A percentile compares a stretch with the other conserved stretches of the same genome.
These are phyloP conservation scores for Fraxinus albicans DNA, from an alignment of 305 asterid species.

Conservation along the genomic window DNA sequence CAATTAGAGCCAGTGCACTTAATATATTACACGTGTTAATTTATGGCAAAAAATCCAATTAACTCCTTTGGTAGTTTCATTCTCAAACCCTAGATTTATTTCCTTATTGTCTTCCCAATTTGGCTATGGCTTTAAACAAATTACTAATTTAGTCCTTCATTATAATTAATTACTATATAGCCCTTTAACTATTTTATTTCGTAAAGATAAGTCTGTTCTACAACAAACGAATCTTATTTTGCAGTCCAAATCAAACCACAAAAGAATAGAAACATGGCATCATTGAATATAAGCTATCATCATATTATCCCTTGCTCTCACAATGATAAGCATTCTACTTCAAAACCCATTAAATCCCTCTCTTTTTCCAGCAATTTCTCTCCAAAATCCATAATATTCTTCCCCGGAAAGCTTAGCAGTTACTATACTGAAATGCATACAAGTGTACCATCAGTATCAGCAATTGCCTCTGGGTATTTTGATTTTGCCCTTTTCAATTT, in stretches of 20 bases:
- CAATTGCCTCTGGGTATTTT: slow-evolving; percentile 42
- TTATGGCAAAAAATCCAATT: neutral
- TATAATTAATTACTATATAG: neutral
- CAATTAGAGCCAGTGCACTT: too few relatives aligned
- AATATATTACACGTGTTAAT: neutral
- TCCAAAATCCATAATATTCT: slow-evolving; percentile 18
- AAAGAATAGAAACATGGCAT: slow-evolving; percentile 19
- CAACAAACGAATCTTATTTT: neutral
- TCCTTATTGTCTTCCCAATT: neutral
- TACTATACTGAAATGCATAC: slow-evolving; percentile 15
- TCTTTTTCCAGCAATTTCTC: neutral
- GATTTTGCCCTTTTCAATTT: neutral
- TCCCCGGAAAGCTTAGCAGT: slow-evolving; percentile 21
- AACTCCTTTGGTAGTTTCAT: neutral
- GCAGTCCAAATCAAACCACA: neutral
- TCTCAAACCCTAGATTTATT: neutral
- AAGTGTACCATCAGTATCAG: slow-evolving; percentile 18
- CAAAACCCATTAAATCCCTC: neutral
- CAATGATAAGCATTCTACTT: neutral
- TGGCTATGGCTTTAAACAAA: neutral
- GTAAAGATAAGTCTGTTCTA: neutral
- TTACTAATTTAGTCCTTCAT: neutral
- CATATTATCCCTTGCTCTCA: slow-evolving; percentile 4
- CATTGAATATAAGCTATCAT: slow-evolving; percentile 31
- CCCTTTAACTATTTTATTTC: neutral